phyloP scores from a whole-genome alignment of 2,329 filamentous ascomycete species.

The Colletotrichum spaethianum region DNA sequence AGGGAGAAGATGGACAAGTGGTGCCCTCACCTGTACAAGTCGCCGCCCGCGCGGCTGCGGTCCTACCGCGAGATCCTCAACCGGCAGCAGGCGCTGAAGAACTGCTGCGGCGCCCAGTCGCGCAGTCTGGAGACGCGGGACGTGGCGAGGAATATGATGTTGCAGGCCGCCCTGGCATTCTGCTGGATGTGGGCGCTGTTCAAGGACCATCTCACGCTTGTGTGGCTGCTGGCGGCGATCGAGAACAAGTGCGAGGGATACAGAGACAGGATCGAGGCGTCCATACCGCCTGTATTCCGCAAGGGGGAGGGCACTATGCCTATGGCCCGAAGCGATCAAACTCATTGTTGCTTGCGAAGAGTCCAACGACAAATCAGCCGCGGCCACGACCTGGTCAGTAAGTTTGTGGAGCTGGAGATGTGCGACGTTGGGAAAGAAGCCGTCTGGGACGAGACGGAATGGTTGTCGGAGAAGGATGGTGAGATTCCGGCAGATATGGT shows the following conservation, averaged over 20 bases:
- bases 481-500: constrained; percentile 28
- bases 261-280: not conserved
- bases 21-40: constrained; percentile 20
- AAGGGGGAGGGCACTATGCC: constrained; percentile 29
- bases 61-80: constrained; percentile 41
- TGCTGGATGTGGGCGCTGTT: constrained; percentile 32
- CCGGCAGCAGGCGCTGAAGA: constrained; percentile 38
- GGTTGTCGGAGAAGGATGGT: constrained; percentile 31
- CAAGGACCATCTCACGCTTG: constrained; percentile 16
- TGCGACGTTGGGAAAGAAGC: constrained; percentile 7
- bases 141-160: constrained; percentile 26
- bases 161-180: constrained; percentile 29
- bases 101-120: constrained; percentile 30
- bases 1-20: constrained; percentile 19
- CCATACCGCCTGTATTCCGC: constrained; percentile 16
- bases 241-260: constrained; percentile 9
- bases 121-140: constrained; percentile 21
- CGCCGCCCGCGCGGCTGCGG: constrained; percentile 27
- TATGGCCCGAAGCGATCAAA: not conserved
- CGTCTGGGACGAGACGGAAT: constrained; percentile 27
- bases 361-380: constrained; percentile 29
- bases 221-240: constrained; percentile 23
- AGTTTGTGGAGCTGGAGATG: constrained; percentile 30
- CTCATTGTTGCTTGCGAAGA: constrained; percentile 12
- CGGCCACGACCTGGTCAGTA: constrained; percentile 24